phyloP scores from a whole-genome alignment of 345 rosid species.

The Euphorbia tirucalli region DNA sequence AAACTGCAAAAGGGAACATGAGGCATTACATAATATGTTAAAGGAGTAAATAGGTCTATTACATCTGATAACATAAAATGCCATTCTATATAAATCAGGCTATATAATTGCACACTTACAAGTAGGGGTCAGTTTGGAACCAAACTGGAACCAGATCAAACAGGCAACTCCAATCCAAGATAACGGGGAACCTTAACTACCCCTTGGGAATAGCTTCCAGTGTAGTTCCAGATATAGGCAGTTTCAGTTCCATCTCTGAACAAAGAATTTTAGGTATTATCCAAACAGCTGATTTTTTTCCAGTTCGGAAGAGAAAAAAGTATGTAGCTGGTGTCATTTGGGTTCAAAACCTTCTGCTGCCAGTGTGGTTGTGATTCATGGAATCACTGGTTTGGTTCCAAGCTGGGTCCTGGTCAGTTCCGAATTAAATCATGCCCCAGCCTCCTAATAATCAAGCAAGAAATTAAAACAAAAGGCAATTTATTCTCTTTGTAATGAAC shows the following conservation, averaged over 20 bases:
- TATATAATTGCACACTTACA: background rate
- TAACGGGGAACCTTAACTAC: background rate
- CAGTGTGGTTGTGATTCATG: background rate
- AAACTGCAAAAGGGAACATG: background rate
- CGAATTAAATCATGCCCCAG: background rate
- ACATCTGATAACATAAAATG: background rate
- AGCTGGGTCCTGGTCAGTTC: background rate
- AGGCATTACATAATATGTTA: background rate
- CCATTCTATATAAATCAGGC: background rate
- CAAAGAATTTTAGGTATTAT: background rate
- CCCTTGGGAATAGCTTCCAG: background rate
- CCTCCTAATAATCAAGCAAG: background rate
- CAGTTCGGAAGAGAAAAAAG: no score
- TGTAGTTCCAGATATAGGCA: background rate
- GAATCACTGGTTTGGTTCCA: background rate
- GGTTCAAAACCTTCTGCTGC: background rate
- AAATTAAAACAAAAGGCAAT: background rate
- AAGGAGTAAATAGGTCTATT: background rate
- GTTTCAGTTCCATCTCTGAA: background rate
- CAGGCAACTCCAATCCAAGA: background rate
- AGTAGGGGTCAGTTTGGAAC: background rate
- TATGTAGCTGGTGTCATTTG: no score
- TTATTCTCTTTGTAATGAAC: background rate
- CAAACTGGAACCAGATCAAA: slow-evolving; percentile 2
- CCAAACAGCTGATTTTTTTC: background rate